Base-by-base conservation (phyloP, 2,329 filamentous ascomycete genomes). In the Trichoderma sp. region DNA sequence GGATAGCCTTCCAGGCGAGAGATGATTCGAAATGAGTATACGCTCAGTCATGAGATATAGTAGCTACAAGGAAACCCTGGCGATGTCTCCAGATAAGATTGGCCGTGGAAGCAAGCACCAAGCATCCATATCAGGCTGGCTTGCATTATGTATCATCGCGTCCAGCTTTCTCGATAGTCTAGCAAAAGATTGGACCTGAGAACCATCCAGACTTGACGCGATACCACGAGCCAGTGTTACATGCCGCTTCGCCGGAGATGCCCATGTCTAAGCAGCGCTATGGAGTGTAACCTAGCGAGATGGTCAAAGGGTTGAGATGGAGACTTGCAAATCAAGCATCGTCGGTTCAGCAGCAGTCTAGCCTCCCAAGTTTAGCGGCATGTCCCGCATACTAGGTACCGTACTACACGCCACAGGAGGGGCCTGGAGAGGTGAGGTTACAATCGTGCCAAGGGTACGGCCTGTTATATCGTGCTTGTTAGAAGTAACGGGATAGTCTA, bases 191-290 rank as follows among this genome's bases (percentile, higher is more conserved):
- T 58, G 32, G 51, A 43, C 9, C 28, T 58, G 14, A 53, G 30
- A 6, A 26, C 47, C 14, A 36, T 26, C 43, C n/a, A 56, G 39
- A 36, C 28, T 32, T 15, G 11, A 36, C 36, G 34, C 51, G 36
- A 36, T 36, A 53, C 39, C 67, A 70, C 67, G 67, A 70, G 67
- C 67, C 57, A 70, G 56, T 62, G 67, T 70, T 70, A 70, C 67
- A 70, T 70, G 67, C 67, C 67, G 67, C 57, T 26, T 62, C 67
- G 57, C 67, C 67, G 67, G 30, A 53, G 57, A 60, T 36, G 30
- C 39, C 67, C 67, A 70, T 70, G 39, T 36, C 36, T 36, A 39
- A 28, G 26, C 57, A 36, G 57, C 56, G 67, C 57, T 61, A 70
- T 47, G 24, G 39, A 70, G 67, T 70, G 67, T 70, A 70, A 70